These are phyloP conservation scores for Stromatinia cepivora DNA, from an alignment of 2,329 filamentous ascomycete species.

Conservation along the genomic window DNA sequence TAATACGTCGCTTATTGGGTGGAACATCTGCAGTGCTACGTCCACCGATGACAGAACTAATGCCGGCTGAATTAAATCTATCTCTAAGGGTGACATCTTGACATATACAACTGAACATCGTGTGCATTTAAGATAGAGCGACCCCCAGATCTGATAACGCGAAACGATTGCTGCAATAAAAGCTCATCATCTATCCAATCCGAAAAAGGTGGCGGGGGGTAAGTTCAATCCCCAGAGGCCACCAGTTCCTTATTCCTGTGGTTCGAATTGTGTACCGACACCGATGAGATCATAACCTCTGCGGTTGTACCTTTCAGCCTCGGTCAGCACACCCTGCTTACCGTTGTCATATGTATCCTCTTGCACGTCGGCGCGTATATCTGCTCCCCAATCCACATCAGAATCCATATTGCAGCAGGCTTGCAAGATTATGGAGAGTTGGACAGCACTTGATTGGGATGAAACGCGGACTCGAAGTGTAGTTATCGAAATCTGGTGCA, in stretches of 20 bases:
- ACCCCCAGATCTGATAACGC: background rate
- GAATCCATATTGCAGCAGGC: background rate
- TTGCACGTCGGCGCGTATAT: background rate
- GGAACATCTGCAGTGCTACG: background rate
- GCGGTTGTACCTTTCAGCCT: background rate
- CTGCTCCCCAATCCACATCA: background rate
- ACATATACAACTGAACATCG: background rate
- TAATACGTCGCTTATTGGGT: background rate
- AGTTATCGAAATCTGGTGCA: background rate
- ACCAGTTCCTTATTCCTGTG: background rate
- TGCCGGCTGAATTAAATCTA: background rate
- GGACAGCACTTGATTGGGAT: background rate
- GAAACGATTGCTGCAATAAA: background rate
- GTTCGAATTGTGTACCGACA: background rate
- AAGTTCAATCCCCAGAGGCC: background rate
- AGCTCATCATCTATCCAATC: background rate
- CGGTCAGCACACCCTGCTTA: background rate
- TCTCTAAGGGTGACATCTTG: background rate
- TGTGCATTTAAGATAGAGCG: background rate
- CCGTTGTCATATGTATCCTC: background rate
- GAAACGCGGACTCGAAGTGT: background rate
- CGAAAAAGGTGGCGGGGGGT: background rate
- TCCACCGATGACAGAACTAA: background rate
- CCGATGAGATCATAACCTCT: background rate
- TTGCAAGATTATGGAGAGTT: background rate